phyloP scores from a whole-genome alignment of 1,284 basidiomycete species.

The Schizophyllum amplum region DNA sequence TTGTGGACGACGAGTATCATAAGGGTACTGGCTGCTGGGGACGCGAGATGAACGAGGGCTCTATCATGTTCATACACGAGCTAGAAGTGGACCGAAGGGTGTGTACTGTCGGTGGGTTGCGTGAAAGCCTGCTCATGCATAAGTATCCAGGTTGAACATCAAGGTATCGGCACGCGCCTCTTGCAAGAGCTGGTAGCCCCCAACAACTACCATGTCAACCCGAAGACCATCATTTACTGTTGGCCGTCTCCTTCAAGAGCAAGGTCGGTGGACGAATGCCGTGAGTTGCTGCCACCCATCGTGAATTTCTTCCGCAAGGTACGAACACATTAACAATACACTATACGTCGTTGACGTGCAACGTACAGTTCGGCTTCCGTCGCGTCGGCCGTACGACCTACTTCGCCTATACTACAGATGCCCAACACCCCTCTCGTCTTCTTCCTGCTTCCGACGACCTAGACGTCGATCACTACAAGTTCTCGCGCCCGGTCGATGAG shows the following conservation, averaged over 20 bases:
- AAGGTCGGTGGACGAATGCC: not conserved
- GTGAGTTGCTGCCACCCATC: not conserved
- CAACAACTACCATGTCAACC: not conserved
- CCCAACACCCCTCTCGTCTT: slow-evolving; percentile 17
- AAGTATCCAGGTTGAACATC: slow-evolving; percentile 9
- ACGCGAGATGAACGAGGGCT: slow-evolving; percentile 19
- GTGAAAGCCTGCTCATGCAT: slow-evolving; percentile 13
- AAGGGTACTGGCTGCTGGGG: slow-evolving; percentile 27
- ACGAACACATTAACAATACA: no score
- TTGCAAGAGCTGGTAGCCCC: not conserved
- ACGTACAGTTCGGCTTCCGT: slow-evolving; percentile 13
- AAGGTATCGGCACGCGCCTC: not conserved
- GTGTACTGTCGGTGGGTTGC: not conserved
- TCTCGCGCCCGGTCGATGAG: not conserved
- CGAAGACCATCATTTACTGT: not conserved
- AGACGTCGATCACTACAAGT: slow-evolving; percentile 3
- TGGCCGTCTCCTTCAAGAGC: not conserved
- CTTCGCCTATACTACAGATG: slow-evolving; percentile 18
- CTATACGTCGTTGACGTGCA: no score
- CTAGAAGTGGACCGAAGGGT: slow-evolving; percentile 19
- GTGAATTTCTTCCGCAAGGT: slow-evolving; percentile 2
- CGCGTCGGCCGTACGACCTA: slow-evolving; percentile 20
- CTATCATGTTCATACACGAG: slow-evolving; percentile 19
- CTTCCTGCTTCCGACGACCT: slow-evolving; percentile 15
- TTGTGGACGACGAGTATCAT: slow-evolving; percentile 19